These are phyloP conservation scores for Lentinus brumalis DNA, from an alignment of 768 basidiomycete species.

Conservation along the genomic window DNA sequence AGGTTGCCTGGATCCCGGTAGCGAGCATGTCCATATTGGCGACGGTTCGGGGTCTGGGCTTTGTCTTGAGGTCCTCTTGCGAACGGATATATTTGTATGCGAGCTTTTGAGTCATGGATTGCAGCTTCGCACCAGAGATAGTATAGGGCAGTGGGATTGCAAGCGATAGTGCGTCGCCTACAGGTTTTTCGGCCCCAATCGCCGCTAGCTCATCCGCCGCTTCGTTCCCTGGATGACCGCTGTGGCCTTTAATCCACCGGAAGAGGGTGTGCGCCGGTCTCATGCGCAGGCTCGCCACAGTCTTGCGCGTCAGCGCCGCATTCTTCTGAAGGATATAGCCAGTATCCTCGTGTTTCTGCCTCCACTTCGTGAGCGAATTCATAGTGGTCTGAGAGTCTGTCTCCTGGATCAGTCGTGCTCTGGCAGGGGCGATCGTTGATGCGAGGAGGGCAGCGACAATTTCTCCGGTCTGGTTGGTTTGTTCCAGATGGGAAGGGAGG, in stretches of 20 bases:
- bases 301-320: neutral
- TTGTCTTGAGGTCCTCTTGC: neutral
- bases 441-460: neutral
- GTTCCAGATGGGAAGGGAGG: neutral
- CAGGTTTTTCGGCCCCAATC: neutral
- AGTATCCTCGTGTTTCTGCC: constrained; percentile 26
- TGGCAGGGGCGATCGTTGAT: rapidly evolving
- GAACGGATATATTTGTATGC: neutral
- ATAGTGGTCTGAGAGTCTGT: constrained; percentile 27
- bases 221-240: neutral
- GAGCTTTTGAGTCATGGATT: neutral
- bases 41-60: neutral
- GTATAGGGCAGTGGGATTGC: neutral
- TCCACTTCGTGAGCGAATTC: constrained; percentile 12
- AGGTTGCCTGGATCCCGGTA: too few relatives aligned
- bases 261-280: constrained; percentile 1
- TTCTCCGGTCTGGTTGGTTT: constrained; percentile 8
- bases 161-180: neutral
- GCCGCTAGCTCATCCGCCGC: neutral
- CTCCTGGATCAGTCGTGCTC: neutral
- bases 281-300: neutral
- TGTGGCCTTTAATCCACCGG: constrained; percentile 6
- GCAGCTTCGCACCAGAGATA: neutral
- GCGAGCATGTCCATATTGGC: neutral
- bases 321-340: constrained; percentile 30